These are phyloP conservation scores for Scenedesmus sp. DNA, from an alignment of 163 green algal species.

Conservation along the genomic window DNA sequence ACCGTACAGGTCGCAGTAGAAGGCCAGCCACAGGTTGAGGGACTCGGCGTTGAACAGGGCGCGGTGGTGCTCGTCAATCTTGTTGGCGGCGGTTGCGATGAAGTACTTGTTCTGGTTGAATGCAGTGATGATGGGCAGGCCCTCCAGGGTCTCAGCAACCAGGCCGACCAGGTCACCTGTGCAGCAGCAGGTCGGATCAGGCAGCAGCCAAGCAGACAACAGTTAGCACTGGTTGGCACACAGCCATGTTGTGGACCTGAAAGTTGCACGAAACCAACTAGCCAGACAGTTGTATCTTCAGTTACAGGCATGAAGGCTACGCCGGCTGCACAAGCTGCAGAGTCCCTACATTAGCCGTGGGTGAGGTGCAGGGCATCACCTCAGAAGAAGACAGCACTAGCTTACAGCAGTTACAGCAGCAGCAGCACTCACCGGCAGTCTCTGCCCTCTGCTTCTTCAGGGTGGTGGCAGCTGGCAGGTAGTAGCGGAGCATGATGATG, in stretches of 20 bases:
- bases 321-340: background rate
- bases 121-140: conserved; percentile 69
- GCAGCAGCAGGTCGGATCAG: background rate
- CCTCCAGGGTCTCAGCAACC: conserved; percentile 73
- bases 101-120: conserved; percentile 72
- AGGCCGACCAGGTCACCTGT: conserved; percentile 68
- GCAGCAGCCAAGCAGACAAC: background rate
- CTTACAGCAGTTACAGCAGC: too few relatives aligned
- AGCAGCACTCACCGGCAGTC: conserved; percentile 54
- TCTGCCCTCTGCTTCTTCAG: conserved; percentile 70
- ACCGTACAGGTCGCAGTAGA: conserved; percentile 71
- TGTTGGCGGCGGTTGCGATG: conserved; percentile 52
- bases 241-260: background rate
- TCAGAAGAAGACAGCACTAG: too few relatives aligned
- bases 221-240: background rate
- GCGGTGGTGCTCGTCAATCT: conserved; percentile 66
- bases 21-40: conserved; percentile 80
- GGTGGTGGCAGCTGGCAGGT: conserved; percentile 72
- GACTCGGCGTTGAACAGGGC: conserved; percentile 71
- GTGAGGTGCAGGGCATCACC: too few relatives aligned
- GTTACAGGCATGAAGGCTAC: background rate
- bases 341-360: background rate
- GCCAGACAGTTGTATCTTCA: too few relatives aligned
- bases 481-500: conserved; percentile 63
- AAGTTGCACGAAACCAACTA: too few relatives aligned